phyloP scores from a whole-genome alignment of 257 asterid genomes.

The Solanum dulcamara region DNA sequence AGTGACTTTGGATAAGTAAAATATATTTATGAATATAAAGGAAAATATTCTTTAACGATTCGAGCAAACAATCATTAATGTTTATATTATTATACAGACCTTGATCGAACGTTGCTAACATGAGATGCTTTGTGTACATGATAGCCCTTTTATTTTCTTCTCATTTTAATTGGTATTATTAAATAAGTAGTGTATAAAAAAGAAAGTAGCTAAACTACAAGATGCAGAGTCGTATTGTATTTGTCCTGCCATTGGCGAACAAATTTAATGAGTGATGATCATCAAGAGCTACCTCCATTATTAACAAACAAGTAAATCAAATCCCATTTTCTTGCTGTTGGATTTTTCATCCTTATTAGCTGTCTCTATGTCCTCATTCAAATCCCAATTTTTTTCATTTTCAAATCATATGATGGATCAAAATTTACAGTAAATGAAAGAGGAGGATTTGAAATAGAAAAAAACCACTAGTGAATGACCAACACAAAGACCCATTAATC shows the following conservation, averaged over 20 bases:
- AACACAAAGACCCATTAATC: background rate
- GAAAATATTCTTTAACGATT: background rate
- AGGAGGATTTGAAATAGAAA: background rate
- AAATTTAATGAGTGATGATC: background rate
- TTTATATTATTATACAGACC: too few species aligned
- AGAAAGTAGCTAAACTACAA: background rate
- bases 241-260: background rate
- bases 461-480: background rate
- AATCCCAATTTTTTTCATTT: background rate
- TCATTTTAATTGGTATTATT: background rate
- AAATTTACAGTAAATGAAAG: background rate
- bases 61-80: too few species aligned
- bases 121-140: background rate
- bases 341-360: background rate
- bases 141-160: background rate
- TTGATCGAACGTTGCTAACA: too few species aligned
- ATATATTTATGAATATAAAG: too few species aligned
- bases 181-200: background rate
- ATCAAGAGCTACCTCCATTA: background rate
- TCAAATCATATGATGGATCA: background rate
- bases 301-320: too few species aligned
- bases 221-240: background rate
- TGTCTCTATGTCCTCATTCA: background rate
- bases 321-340: background rate
- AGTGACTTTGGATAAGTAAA: too few species aligned